These are phyloP conservation scores for Psilocybe subaeruginosa DNA, from an alignment of 768 basidiomycete species.

Conservation along the genomic window DNA sequence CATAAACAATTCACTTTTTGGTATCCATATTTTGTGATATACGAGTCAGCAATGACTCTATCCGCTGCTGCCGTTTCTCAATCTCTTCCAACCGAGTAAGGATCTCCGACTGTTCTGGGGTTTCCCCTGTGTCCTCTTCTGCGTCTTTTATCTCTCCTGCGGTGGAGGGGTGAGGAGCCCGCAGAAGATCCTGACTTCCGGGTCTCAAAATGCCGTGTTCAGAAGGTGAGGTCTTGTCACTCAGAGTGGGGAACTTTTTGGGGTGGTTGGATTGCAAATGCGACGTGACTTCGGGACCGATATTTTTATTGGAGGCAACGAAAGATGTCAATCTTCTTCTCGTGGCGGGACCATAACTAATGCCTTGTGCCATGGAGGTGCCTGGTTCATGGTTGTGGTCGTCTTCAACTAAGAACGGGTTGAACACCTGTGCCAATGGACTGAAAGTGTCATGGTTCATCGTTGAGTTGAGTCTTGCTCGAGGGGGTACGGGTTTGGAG, in stretches of 20 bases:
- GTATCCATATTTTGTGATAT: constrained; percentile 33
- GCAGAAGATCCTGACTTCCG: constrained; percentile 19
- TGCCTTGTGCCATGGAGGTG: constrained; percentile 22
- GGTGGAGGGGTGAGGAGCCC: constrained; percentile 7
- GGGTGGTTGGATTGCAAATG: constrained; percentile 7
- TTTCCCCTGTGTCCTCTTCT: constrained; percentile 22
- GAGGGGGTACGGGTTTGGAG: constrained; percentile 26
- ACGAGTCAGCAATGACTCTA: constrained; percentile 44
- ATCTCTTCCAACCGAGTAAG: constrained; percentile 24
- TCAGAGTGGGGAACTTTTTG: constrained; percentile 12
- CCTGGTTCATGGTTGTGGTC: constrained; percentile 34
- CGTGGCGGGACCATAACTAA: constrained; percentile 49
- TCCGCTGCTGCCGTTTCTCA: constrained; percentile 44
- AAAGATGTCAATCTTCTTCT: constrained; percentile 45
- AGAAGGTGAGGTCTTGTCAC: constrained; percentile 15
- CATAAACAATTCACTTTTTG: constrained; percentile 2
- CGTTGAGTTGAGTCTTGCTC: constrained; percentile 47
- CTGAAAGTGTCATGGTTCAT: constrained; percentile 50
- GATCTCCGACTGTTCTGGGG: constrained; percentile 15
- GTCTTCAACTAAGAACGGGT: constrained; percentile 63
- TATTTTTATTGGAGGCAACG: constrained; percentile 24
- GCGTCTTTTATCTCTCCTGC: constrained; percentile 20
- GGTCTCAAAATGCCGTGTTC: constrained; percentile 10
- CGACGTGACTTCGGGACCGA: background rate
- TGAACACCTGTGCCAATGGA: constrained; percentile 77